Evolutionary conservation across 176 grass and related monocot species (phyloP).

Genomic region (Bromus sterilis): DNA sequence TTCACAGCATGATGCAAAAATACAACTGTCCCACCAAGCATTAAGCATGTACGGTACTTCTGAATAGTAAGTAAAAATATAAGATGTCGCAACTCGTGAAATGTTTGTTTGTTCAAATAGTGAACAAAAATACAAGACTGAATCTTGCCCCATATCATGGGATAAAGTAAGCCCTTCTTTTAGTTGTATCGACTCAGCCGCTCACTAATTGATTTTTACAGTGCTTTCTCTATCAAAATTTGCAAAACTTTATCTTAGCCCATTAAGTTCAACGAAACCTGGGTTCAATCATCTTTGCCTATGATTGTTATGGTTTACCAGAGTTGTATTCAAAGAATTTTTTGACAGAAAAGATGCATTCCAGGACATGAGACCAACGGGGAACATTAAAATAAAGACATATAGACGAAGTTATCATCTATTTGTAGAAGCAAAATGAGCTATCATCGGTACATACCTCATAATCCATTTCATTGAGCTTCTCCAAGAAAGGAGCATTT

Average conservation of each 20-base stretch:
- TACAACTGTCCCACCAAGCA: neutral
- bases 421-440: neutral
- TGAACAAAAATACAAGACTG: neutral
- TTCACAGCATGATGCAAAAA: neutral
- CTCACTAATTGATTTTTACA: neutral
- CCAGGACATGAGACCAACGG: neutral
- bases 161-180: neutral
- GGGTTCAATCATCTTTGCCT: neutral
- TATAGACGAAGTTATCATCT: neutral
- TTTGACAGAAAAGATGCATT: neutral
- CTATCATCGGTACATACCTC: slow-evolving; percentile 46
- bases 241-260: neutral
- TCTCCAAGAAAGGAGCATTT: slow-evolving; percentile 92
- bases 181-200: neutral
- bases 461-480: slow-evolving; percentile 70
- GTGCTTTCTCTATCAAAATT: neutral
- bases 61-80: neutral
- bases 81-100: neutral
- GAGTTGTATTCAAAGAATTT: neutral
- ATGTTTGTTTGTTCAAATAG: neutral
- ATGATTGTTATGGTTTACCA: neutral
- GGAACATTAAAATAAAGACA: neutral
- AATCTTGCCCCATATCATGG: too few species aligned
- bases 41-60: neutral
- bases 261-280: neutral